Evolutionary conservation across 495 filamentous ascomycete species (phyloP), one percentile per base, ranked within the genome.

Genomic region (Tuber aestivum): DNA sequence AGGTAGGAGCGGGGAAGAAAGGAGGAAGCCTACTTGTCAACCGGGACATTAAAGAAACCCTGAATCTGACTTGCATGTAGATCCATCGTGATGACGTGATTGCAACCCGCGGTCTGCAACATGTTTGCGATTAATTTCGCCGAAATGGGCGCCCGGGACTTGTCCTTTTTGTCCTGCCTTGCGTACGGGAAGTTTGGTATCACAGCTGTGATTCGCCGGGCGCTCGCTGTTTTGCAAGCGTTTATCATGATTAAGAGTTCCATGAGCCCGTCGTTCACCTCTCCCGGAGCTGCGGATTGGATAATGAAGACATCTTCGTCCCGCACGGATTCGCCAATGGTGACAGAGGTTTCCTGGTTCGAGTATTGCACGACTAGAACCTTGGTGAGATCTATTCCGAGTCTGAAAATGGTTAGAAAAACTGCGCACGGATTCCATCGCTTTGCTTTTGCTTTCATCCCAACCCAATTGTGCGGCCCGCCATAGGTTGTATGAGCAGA

Each of bases 151-250:
- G 95, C 95, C 74, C 95, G 89, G 69, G 90, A 92, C 87, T 97
- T 97, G 85, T 98, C 95, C 85, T 99, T 99, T 87, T 99, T 99
- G 87, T 99, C 95, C 85, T 99, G 95, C 41, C 95, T 93, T n/a
- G 95, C 95, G 82, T 99, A 97, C 41, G 94, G 95, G 86, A 97
- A 99, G 86, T 99, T 97, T 76, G 95, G 95, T 71, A 97, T 93
- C 74, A 94, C 90, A 77, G 92, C 92, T 35, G 94, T 97, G 85
- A 99, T 97, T 76, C 93, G 91, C 76, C 94, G 89, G 8, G 94
- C 94, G n/a, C 91, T 94, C 48, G 95, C 96, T 37, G 95, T 97
- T 80, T 97, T 95, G 88, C 95, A 99, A 72, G 95, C 95, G 83
- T 97, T 97, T 87, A 98, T 97, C 90, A 98, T 97, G 85, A 98